These are phyloP conservation scores for Rhizophora mangle DNA, from an alignment of 345 rosid species.

Conservation along the genomic window DNA sequence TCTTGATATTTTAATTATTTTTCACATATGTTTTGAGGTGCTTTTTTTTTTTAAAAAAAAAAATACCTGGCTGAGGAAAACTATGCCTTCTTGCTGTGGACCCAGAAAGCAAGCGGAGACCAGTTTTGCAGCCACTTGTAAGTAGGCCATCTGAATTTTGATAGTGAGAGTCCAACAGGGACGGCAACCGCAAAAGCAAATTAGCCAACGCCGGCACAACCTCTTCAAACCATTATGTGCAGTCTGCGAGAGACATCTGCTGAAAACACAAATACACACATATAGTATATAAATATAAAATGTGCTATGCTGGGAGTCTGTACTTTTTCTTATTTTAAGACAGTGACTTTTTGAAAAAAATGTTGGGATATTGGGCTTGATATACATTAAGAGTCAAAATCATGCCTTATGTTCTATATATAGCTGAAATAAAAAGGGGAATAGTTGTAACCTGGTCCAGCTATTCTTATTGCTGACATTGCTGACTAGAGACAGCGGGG, in stretches of 20 bases:
- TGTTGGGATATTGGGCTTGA: constrained; percentile 4
- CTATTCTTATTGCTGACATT: neutral
- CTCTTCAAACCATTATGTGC: constrained; percentile 62
- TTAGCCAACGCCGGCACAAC: constrained; percentile 60
- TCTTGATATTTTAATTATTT: too few relatives aligned
- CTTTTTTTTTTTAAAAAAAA: too few relatives aligned
- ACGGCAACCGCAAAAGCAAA: constrained; percentile 61
- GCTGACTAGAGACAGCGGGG: neutral
- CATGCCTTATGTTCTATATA: neutral
- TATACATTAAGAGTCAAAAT: neutral
- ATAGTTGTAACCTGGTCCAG: neutral
- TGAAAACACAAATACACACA: constrained; percentile 16
- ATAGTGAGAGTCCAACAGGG: constrained; percentile 63
- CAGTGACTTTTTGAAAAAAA: neutral
- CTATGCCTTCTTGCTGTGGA: constrained; percentile 66
- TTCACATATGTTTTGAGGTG: too few relatives aligned
- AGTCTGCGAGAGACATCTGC: constrained; percentile 46
- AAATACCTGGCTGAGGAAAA: constrained; percentile 73
- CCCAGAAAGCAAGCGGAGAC: constrained; percentile 59
- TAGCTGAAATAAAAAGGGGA: too few relatives aligned
- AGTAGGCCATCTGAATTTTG: constrained; percentile 40
- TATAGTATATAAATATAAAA: neutral
- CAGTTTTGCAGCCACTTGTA: constrained; percentile 27
- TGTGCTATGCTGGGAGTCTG: neutral
- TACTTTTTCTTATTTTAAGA: neutral